Base-by-base conservation (phyloP, 345 rosid species). In the Isatis tinctoria region DNA sequence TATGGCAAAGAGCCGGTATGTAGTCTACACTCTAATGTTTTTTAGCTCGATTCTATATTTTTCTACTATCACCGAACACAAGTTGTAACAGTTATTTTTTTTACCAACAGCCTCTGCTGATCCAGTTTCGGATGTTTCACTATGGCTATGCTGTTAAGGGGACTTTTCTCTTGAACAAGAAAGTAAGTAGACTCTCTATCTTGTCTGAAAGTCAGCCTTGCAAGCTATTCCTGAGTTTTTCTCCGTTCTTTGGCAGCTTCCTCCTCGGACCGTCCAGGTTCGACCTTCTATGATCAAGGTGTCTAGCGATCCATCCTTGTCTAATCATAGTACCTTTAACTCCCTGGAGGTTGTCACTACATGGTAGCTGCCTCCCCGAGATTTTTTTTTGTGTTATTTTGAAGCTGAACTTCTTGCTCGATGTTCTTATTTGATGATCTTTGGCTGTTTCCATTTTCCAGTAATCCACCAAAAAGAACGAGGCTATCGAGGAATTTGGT, bases 201-300 rank as follows among this genome's bases (percentile, higher is more conserved):
- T 20, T 3, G 11, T 44, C 8, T 33, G 27, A 24, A 0, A 44
- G 24, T 18, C 4, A 59, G 14, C 18, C 14, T 37, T 40, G 35
- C 20, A 18, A 36, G 8, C 36, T 59, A 51, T 13, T 66, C 56
- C 53, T 45, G 1, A 18, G 62, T 35, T 28, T 53, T 47, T 17
- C 24, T 70, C n/a, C 41, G 14, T 2, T 16, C 37, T 73, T 40
- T 78, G 70, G 69, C 45, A 90, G 95, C 84, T 90, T 47, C 80
- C 69, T 8, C 33, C 60, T 27, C 74, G 26, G 63, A 88, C 89
- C 17, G 82, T 93, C 65, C 76, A 77, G n/a, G 78, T 90, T 60
- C 83, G 93, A 41, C 81, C 35, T 0, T 86, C 96, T 32, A 93
- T 90, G 98, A 72, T 85, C 54, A 93, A 93, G 82, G 97, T 87